These are phyloP conservation scores for Prunus yedoensis DNA, from an alignment of 331 rosid species.

Conservation along the genomic window DNA sequence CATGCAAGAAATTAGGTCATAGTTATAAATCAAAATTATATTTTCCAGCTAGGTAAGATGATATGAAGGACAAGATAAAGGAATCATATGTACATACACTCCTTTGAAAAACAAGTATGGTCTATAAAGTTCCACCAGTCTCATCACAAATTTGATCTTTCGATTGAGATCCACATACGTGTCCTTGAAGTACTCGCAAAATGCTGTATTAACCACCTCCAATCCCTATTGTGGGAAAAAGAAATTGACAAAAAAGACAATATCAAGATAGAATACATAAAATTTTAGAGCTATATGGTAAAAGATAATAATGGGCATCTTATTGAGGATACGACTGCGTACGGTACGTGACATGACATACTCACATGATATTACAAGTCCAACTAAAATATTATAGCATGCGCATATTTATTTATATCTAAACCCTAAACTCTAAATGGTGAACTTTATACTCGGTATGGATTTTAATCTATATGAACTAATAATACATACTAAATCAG, in stretches of 20 bases:
- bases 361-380: no score
- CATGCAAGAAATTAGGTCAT: neutral
- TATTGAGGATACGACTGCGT: no score
- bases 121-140: slow-evolving; percentile 66
- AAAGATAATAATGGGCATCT: no score
- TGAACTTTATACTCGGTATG: no score
- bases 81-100: slow-evolving; percentile 42
- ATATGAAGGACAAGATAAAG: neutral
- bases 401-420: no score
- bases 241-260: neutral
- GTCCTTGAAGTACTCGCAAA: slow-evolving; percentile 58
- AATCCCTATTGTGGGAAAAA: slow-evolving; percentile 45
- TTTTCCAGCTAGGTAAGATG: neutral
- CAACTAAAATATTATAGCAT: no score
- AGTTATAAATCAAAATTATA: neutral
- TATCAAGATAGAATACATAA: neutral
- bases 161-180: slow-evolving; percentile 39
- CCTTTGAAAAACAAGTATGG: slow-evolving; percentile 84
- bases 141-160: slow-evolving; percentile 57
- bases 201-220: slow-evolving; percentile 52
- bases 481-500: no score
- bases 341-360: no score
- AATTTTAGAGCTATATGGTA: no score
- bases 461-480: no score
- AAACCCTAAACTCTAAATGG: no score